Percentiles rank a stretch among this genome's conserved stretches.
Evolutionary conservation across 148 eudicot species (phyloP).

Genomic region (Amaranthus palmeri): DNA sequence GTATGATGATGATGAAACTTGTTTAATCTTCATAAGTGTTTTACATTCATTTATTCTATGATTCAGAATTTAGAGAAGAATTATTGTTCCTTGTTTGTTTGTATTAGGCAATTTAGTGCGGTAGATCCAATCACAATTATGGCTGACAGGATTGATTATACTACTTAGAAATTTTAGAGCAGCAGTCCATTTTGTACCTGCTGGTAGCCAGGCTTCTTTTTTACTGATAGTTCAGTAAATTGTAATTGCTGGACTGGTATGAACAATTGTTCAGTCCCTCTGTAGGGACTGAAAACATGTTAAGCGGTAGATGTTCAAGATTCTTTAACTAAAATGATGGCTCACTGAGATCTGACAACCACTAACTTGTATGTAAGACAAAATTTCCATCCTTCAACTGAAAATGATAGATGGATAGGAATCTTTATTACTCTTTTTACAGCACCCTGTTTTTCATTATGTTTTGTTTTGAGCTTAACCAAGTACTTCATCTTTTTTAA

Average conservation of each 20-base stretch:
- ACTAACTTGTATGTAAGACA: background rate
- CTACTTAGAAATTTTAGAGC: background rate
- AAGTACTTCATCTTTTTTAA: no score
- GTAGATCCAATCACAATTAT: background rate
- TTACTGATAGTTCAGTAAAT: background rate
- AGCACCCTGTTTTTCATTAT: background rate
- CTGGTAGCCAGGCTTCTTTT: background rate
- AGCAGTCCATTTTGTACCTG: constrained; percentile 11
- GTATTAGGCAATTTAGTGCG: background rate
- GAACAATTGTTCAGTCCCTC: background rate
- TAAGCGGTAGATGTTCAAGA: background rate
- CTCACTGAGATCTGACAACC: background rate
- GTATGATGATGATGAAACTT: background rate
- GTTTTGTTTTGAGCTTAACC: no score
- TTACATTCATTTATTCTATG: background rate
- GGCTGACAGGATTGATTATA: constrained; percentile 8
- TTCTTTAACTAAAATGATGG: constrained; percentile 1
- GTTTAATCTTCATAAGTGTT: background rate
- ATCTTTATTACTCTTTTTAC: background rate
- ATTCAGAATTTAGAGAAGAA: background rate
- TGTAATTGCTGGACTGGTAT: background rate
- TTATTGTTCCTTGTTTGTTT: constrained; percentile 3
- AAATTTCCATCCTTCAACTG: background rate
- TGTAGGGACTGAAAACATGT: constrained; percentile 9
- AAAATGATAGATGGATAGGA: background rate